A percentile compares a stretch with the other conserved stretches of the same genome.
Conservation (phyloP, 768 basidiomycete species). For the Termitomyces eurrhizus region DNA sequence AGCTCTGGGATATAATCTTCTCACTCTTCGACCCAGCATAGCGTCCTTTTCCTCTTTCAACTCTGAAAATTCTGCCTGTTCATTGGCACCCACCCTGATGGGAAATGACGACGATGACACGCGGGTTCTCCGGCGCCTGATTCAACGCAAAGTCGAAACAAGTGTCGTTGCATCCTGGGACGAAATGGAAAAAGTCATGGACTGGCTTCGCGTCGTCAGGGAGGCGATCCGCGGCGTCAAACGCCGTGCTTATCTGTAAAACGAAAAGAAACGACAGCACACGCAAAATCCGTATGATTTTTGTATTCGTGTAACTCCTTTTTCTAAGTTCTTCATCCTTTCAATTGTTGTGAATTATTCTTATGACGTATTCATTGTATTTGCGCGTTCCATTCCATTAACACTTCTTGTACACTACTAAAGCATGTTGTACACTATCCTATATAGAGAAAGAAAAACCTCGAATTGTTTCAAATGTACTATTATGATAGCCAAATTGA, state of each 20-base stretch:
- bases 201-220: slow-evolving; percentile 63
- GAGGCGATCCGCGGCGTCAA: slow-evolving; percentile 59
- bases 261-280: slow-evolving; percentile 5
- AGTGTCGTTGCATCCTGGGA: slow-evolving; percentile 52
- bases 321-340: background rate
- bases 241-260: slow-evolving; percentile 41
- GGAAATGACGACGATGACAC: slow-evolving; percentile 64
- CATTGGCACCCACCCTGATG: slow-evolving; percentile 45
- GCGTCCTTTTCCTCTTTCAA: slow-evolving; percentile 39
- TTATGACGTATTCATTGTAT: slow-evolving; percentile 28
- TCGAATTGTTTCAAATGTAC: background rate
- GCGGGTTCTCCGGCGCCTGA: slow-evolving; percentile 55
- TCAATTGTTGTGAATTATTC: slow-evolving; percentile 12
- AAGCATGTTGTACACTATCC: slow-evolving; percentile 13
- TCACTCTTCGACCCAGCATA: slow-evolving; percentile 36
- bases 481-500: background rate
- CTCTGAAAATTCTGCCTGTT: slow-evolving; percentile 39
- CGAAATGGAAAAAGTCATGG: slow-evolving; percentile 55
- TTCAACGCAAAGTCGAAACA: slow-evolving; percentile 63
- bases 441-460: slow-evolving; percentile 10
- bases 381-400: slow-evolving; percentile 15
- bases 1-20: slow-evolving; percentile 26
- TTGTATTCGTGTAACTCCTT: slow-evolving; percentile 9
- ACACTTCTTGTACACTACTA: slow-evolving; percentile 18
- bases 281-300: background rate